A percentile compares a stretch with the other conserved stretches of the same genome.
Evolutionary conservation across 345 rosid species (phyloP).

Genomic region (Eucalyptus brandiana): DNA sequence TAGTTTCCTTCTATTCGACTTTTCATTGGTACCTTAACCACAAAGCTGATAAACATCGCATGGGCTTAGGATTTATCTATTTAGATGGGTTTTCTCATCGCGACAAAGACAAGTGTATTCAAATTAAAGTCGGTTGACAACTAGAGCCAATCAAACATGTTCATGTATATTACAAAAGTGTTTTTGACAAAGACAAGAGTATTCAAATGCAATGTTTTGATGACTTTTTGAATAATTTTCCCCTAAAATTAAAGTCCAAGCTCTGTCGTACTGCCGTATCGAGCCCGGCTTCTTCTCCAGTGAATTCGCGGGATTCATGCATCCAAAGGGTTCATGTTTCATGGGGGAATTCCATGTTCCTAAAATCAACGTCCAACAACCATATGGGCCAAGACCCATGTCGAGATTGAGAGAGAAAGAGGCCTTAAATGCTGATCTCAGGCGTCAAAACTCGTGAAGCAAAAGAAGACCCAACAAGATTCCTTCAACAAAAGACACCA

Average conservation of each 20-base stretch:
- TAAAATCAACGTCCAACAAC: too few species aligned
- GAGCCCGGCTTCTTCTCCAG: background rate
- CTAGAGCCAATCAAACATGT: background rate
- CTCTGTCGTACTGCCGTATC: background rate
- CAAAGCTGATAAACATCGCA: background rate
- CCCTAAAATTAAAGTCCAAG: background rate
- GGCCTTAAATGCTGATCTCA: background rate
- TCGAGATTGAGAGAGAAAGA: background rate
- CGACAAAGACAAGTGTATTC: background rate
- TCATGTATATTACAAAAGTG: background rate
- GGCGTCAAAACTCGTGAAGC: background rate
- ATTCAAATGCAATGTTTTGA: too few species aligned
- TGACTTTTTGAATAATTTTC: too few species aligned
- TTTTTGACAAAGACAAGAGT: background rate
- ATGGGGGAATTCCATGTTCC: too few species aligned
- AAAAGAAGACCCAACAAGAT: too few species aligned
- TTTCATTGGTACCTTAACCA: background rate
- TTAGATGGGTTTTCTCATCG: background rate
- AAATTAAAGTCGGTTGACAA: background rate
- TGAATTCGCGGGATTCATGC: background rate
- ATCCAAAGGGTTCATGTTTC: too few species aligned
- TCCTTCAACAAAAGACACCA: too few species aligned
- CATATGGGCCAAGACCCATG: background rate
- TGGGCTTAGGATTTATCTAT: background rate
- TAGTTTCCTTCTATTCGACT: background rate